Evolutionary conservation across 495 filamentous ascomycete genomes (phyloP), one percentile per base, ranked within the genome.

Genomic region (Terfezia claveryi): DNA sequence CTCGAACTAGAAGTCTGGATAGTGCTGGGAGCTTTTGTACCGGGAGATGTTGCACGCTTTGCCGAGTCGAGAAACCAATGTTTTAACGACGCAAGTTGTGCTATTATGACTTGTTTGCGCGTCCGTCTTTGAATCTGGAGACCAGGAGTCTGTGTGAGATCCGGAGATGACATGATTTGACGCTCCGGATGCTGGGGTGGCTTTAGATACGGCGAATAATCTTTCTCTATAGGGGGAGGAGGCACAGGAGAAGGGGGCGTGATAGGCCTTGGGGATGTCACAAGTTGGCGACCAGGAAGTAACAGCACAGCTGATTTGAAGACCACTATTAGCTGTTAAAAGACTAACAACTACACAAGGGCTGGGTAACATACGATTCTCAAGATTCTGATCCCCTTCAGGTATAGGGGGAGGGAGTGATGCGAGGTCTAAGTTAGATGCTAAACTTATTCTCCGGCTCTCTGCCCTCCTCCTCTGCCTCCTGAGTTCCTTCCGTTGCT

Each of bases 401-500:
- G 62, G 62, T 49, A 56, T 60, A 23, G 63, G 63, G 23, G 62
- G 62, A 56, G 61, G 61, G 32, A 65, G 52, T 32, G 60, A 58
- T 2, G 41, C 12, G 44, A 62, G 60, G 27, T 66, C 63, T 17
- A 66, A 58, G n/a, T 65, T 62, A 23, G 63, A 65, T 50, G 63
- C 63, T 17, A 56, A 60, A 23, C 63, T 65, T 57, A 66, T 65
- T 55, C 63, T 55, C 37, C 63, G 62, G 37, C 63, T 65, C 53
- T 95, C 88, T 62, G 75, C 85, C 37, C 92, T 79, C 63, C 86
- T 94, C 50, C 80, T 76, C 59, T 96, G 87, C 59, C 84, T 74
- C 57, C 87, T 79, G 55, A 72, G 74, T 57, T 87, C 82, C 66
- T 96, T 98, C 4, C 87, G 77, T 66, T 92, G 83, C 64, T 98